Conservation (phyloP, 345 rosid genomes). For the Acer campestre region DNA sequence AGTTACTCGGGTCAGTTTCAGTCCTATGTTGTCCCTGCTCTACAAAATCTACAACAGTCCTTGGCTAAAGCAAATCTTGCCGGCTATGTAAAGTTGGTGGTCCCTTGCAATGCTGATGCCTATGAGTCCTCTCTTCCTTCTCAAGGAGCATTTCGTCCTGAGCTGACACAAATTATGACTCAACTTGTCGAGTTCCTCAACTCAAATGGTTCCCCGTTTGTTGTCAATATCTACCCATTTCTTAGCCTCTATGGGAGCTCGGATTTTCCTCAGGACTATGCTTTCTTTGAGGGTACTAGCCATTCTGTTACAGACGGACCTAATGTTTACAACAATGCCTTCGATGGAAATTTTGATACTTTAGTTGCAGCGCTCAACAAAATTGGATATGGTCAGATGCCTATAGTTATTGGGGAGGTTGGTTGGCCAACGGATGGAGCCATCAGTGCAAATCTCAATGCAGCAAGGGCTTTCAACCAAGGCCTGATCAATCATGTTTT, state of each 20-base stretch:
- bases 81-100: slow-evolving; percentile 75
- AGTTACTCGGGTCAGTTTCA: slow-evolving; percentile 72
- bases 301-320: slow-evolving; percentile 83
- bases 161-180: slow-evolving; percentile 79
- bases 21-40: slow-evolving; percentile 75
- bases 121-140: slow-evolving; percentile 84
- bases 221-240: slow-evolving; percentile 95
- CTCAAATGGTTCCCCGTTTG: slow-evolving; percentile 87
- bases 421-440: slow-evolving; percentile 98
- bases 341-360: slow-evolving; percentile 93
- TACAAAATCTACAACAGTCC: slow-evolving; percentile 81
- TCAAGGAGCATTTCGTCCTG: slow-evolving; percentile 87
- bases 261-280: slow-evolving; percentile 94
- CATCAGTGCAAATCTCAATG: slow-evolving; percentile 74
- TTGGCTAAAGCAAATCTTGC: slow-evolving; percentile 83
- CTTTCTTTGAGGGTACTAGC: slow-evolving; percentile 81
- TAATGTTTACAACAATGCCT: slow-evolving; percentile 81
- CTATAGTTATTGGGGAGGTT: slow-evolving; percentile 89
- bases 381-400: slow-evolving; percentile 88
- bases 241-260: slow-evolving; percentile 86
- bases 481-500: slow-evolving; percentile 74
- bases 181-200: slow-evolving; percentile 81
- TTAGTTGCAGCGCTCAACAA: slow-evolving; percentile 83
- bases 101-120: slow-evolving; percentile 98
- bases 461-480: slow-evolving; percentile 87